Base-by-base conservation (phyloP, 106 monocot species). In the Phalaenopsis equestris region DNA sequence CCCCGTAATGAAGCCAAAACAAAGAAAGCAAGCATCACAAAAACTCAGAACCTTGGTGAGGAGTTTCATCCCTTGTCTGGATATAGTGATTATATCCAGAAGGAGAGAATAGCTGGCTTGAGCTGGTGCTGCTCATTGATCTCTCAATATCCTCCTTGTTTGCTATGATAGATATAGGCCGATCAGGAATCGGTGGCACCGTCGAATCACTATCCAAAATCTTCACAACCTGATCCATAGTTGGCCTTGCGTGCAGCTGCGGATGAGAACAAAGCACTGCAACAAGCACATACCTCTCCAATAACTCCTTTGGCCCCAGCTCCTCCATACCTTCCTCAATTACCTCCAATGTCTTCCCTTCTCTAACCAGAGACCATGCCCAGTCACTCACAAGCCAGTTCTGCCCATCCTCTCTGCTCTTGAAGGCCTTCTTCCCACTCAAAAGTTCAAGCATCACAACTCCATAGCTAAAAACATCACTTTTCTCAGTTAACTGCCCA, bases 391-490 rank as follows among this genome's bases (percentile, higher is more conserved):
- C 18, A 9, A 97, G 82, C 9, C 77, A 84, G 8, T 81, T 81
- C 56, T 89, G 83, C 3, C 86, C 89, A 39, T 87, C 86, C 49
- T 76, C 76, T 3, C 6, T 76, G 24, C 49, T 76, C 1, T 1
- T 49, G 14, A 97, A 84, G 0, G 97, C 94, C 77, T 90, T 94
- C 85, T 86, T 97, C 38, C 96, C 96, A 47, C 96, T 97, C 61
- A 97, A 68, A 11, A 97, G 85, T 89, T 97, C 97, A 5, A 97
- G 92, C 68, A 97, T 79, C 24, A 94, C 84, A 6, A 97, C 90
- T 23, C 97, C 97, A 49, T 85, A 97, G 75, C 97, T 97, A 67
- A 83, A 97, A 3, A 97, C 97, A 85, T 97, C 97, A 6, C 94
- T 94, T 81, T 88, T 97, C 73, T 94, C 92, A 1, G 97, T 94